phyloP scores from a whole-genome alignment of 2,329 filamentous ascomycete species.

The Cercospora zeae-maydis region DNA sequence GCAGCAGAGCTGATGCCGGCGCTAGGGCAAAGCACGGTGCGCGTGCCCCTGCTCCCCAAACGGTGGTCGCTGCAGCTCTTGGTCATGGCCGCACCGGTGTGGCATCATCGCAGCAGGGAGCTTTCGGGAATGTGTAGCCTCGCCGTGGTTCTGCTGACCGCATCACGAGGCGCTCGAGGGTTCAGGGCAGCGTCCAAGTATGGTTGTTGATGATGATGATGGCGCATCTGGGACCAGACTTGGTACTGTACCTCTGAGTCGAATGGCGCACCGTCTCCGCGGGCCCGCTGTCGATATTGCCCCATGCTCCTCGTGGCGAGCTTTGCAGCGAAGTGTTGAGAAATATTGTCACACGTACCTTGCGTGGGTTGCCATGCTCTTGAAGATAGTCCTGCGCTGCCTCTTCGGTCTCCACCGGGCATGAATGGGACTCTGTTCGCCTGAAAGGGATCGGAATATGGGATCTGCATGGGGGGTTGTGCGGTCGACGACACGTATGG shows the following conservation, averaged over 20 bases:
- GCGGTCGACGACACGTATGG: conserved; percentile 32
- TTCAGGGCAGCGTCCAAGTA: neutral
- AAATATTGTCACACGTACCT: conserved; percentile 2
- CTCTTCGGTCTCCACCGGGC: conserved; percentile 39
- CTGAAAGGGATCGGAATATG: conserved; percentile 47
- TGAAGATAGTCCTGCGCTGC: conserved; percentile 39
- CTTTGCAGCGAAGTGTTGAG: neutral
- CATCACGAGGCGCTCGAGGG: conserved; percentile 1
- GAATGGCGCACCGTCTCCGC: neutral
- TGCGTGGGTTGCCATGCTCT: conserved; percentile 33
- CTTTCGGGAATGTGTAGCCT: neutral
- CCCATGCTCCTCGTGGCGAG: neutral
- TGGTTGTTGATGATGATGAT: neutral
- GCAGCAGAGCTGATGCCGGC: conserved; percentile 3
- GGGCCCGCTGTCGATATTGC: neutral
- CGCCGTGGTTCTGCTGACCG: neutral
- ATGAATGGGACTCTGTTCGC: conserved; percentile 47
- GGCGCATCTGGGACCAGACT: neutral
- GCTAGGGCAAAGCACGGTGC: neutral
- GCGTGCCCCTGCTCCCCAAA: conserved; percentile 2
- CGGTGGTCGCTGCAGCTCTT: neutral
- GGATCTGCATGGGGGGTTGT: conserved; percentile 44
- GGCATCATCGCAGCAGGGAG: conserved; percentile 2
- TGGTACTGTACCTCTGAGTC: neutral
- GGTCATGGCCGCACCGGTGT: neutral